Evolutionary conservation across 495 filamentous ascomycete genomes (phyloP), one percentile per base, ranked within the genome.

Genomic region (Pyronema omphalodes): DNA sequence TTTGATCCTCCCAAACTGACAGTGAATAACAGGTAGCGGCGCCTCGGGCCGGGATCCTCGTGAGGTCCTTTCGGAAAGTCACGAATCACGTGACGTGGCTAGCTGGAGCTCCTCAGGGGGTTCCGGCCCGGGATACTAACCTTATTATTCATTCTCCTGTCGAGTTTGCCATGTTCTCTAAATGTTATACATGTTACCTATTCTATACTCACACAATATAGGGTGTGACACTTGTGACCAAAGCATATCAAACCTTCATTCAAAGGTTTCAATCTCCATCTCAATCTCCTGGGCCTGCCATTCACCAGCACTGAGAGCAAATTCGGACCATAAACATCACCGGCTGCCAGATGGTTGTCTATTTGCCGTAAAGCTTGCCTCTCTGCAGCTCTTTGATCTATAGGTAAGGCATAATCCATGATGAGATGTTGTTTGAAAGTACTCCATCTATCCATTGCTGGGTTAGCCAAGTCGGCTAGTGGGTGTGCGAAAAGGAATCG

Each of bases 401-500:
- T n/a, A n/a, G n/a, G n/a, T 14, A 39, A 37, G n/a, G 55, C 4
- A 39, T 51, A 57, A 36, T 59, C 43, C 7, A 39, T 51, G 0
- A 34, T 48, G 0, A 60, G 19, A 15, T 37, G 4, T 8, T 60
- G 47, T 8, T 48, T 33, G 49, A 46, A 55, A n/a, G 23, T 11
- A 11, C 53, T 35, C 14, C 57, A 60, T 1, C 52, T 12, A 0
- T 49, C 6, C 33, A 58, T 55, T 6, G 55, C n/a, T 9, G 37
- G 9, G 1, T 35, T 17, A 0, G 55, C 12, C 5, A 58, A 34
- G 48, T 58, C 53, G 7, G 55, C 9, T 0, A 58, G 14, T 1
- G 56, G 6, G 15, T 56, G 56, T 3, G 40, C 36, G 52, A 56
- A 58, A 1, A 58, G 47, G 33, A 61, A 61, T 12, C 36, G 35